These are phyloP conservation scores for Tolypocladium cylindrosporum DNA, from an alignment of 2,329 filamentous ascomycete species.

Conservation along the genomic window DNA sequence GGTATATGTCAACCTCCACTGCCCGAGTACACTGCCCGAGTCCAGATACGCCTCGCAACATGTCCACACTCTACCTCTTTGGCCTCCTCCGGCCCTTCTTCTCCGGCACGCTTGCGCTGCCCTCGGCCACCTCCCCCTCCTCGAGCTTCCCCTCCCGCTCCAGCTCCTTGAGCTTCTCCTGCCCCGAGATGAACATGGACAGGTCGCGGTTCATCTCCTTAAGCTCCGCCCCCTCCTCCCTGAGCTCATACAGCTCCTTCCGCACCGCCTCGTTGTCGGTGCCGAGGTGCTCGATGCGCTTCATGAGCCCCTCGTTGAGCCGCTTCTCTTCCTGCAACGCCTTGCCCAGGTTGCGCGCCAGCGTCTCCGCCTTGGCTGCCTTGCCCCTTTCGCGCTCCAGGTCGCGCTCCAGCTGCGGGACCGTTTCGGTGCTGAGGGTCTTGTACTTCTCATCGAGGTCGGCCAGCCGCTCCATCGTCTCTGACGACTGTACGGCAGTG, in stretches of 20 bases:
- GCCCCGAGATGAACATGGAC: conserved; percentile 76
- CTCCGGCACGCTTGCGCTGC: conserved; percentile 57
- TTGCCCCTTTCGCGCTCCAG: conserved; percentile 57
- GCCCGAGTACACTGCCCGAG: background rate
- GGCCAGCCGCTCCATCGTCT: conserved; percentile 38
- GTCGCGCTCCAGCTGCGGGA: conserved; percentile 64
- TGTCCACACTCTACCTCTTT: conserved; percentile 8
- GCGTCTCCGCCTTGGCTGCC: conserved; percentile 60
- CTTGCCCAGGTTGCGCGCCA: conserved; percentile 66
- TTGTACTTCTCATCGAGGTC: conserved; percentile 37
- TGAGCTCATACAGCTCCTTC: conserved; percentile 45
- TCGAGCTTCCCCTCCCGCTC: conserved; percentile 47
- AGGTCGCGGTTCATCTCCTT: conserved; percentile 82
- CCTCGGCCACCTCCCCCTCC: conserved; percentile 65
- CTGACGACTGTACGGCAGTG: conserved; percentile 40
- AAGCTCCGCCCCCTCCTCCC: conserved; percentile 59
- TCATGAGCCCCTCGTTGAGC: conserved; percentile 70
- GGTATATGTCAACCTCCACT: background rate
- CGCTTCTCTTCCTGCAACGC: conserved; percentile 80
- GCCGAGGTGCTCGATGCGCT: conserved; percentile 68
- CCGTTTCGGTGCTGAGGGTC: conserved; percentile 40
- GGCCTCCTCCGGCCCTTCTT: conserved; percentile 45
- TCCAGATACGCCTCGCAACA: background rate
- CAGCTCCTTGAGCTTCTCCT: conserved; percentile 68
- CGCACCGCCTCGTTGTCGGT: conserved; percentile 48